Evolutionary conservation across 2,329 filamentous ascomycete genomes (phyloP), one percentile per base, ranked within the genome.

Genomic region (Helotiales sp.): DNA sequence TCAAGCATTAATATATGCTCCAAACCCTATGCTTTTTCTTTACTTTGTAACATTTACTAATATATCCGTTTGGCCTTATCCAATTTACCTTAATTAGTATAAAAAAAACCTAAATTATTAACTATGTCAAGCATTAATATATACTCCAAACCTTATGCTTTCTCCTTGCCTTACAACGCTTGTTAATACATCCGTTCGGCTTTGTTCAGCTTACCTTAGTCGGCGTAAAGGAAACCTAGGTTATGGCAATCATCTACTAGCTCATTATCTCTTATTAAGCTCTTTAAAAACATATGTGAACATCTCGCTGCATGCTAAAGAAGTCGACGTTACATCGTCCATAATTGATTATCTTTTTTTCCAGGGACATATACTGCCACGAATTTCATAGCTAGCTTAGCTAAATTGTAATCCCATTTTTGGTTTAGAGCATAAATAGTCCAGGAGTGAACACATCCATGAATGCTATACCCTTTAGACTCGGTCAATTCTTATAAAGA

Each of bases 181-280:
- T n/a, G n/a, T n/a, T n/a, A n/a, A n/a, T n/a, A n/a, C n/a, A n/a
- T n/a, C n/a, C n/a, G n/a, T n/a, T n/a, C n/a, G n/a, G n/a, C n/a
- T n/a, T n/a, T n/a, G n/a, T n/a, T n/a, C n/a, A n/a, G n/a, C n/a
- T n/a, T n/a, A n/a, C n/a, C n/a, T n/a, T n/a, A n/a, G n/a, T n/a
- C n/a, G n/a, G n/a, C n/a, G n/a, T 45, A 60, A 15, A 64, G 62
- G 28, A 15, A 1, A 5, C 62, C 54, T 5, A 72, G 43, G 28
- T 61, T 63, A 32, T 66, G 26, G 30, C n/a, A 66, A 47, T 11
- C 64, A 66, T 50, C 2, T 70, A 26, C 26, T 57, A 63, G 37
- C 45, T 37, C 32, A 72, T 68, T 32, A 34, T 67, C 43, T 52
- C 8, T 0, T 0, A 7, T 45, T 71, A 77, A 49, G 75, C 47